Base-by-base conservation (phyloP, 306 rosid species). In the Morella rubra region DNA sequence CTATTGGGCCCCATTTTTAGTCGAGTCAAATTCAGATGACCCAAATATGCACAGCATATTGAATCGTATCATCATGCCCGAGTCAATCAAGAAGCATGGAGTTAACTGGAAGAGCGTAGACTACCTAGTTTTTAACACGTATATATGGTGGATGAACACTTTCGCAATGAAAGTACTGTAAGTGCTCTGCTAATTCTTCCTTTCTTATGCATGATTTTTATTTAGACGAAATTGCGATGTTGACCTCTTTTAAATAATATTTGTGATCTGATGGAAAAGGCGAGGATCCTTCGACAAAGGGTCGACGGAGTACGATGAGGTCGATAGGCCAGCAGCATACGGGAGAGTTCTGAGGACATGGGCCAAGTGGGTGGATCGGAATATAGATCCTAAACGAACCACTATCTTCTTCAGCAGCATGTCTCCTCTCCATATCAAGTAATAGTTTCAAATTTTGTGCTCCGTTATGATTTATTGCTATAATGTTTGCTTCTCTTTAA, bases 121-220 rank as follows among this genome's bases (percentile, higher is more conserved):
- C 67, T 92, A 84, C 84, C 89, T 95, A 5, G 69, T 95, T 77
- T 95, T 95, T 73, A 95, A 95, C 82, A 95, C 99, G 1, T 95
- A 95, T 86, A 95, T 95, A 46, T 95, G 99, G 99, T 95, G 99
- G 99, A 95, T 95, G 99, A 95, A 95, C 82, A 88, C 93, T 4
- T 76, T 62, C 73, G 42, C 51, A 4, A 95, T 95, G 97, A 95
- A 95, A 89, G 86, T 95, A 73, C 73, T 95, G 99, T 94, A 88
- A 92, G 98, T 73, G 16, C 22, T 71, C 1, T 66, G 6, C 4
- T 41, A 0, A 32, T 44, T 14, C 13, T n/a, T 18, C 24, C 51
- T 3, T 22, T 41, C 16, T 0, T 6, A 2, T 8, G 5, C 54
- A 13, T 74, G 44, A 8, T 60, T 81, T n/a, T 2, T 49, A n/a